These are phyloP conservation scores for Geosmithia flava DNA, from an alignment of 2,329 filamentous ascomycete species.

Conservation along the genomic window DNA sequence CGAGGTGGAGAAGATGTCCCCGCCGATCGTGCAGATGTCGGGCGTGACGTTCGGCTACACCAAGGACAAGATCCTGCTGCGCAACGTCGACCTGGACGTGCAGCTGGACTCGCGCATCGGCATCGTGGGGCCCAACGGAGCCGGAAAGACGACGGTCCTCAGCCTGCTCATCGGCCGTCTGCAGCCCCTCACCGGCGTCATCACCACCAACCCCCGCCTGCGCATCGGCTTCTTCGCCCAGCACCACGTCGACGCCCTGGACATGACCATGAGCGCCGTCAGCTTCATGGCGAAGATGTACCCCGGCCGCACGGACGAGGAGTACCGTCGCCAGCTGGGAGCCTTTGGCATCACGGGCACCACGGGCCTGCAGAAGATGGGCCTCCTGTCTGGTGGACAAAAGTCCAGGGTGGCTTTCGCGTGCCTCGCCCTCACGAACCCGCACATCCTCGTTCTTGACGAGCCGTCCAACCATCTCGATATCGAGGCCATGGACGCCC, in stretches of 20 bases:
- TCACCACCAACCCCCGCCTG: constrained; percentile 78
- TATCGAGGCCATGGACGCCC: constrained; percentile 97
- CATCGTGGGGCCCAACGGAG: constrained; percentile 98
- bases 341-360: constrained; percentile 87
- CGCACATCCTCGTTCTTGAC: constrained; percentile 94
- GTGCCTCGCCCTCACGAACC: constrained; percentile 86
- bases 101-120: constrained; percentile 97
- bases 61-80: constrained; percentile 65
- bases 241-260: constrained; percentile 93
- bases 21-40: constrained; percentile 95
- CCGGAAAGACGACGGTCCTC: constrained; percentile 95
- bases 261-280: constrained; percentile 79
- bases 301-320: constrained; percentile 85
- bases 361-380: constrained; percentile 95
- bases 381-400: constrained; percentile 83
- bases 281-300: constrained; percentile 93
- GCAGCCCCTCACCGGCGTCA: constrained; percentile 62
- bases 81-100: constrained; percentile 85
- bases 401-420: constrained; percentile 98
- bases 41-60: constrained; percentile 84
- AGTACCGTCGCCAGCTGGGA: constrained; percentile 89
- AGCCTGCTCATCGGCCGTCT: constrained; percentile 92
- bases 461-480: constrained; percentile 98
- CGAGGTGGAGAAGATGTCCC: constrained; percentile 92
- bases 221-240: constrained; percentile 96